Evolutionary conservation across 768 basidiomycete species (phyloP), one percentile per base, ranked within the genome.

Genomic region (Pleurotus sapidus): DNA sequence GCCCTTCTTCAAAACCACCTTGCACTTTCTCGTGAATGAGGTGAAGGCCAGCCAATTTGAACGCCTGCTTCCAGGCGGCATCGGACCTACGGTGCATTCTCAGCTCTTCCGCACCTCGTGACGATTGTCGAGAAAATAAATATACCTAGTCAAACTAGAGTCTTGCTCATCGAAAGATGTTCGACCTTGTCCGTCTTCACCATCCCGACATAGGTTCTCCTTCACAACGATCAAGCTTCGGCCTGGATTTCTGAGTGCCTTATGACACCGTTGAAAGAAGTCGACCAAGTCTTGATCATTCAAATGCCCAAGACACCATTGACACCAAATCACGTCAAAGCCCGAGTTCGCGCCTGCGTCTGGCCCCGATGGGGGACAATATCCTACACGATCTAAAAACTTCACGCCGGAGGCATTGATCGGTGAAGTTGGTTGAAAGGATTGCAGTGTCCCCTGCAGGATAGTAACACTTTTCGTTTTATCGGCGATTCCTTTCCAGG

Each of bases 301-400:
- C 57, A 97, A 78, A 74, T 95, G 91, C 2, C 93, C 91, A 14
- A 98, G 79, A 74, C 95, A 96, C 96, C 96, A 98, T 70, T 99
- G 96, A 65, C 92, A 93, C 95, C 93, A 95, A 57, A 96, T 82
- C 54, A 95, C 82, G 70, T 99, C 96, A 71, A 94, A 98, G 1
- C 82, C 83, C 45, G 77, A 72, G n/a, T 75, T 67, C 34, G 82
- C 82, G 50, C 81, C 84, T 7, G 37, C n/a, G 34, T 74, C 72
- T 39, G 66, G 65, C 24, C 75, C 75, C 23, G 72, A 71, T 5
- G 66, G 63, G 0, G 80, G 76, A n/a, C 72, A 72, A 66, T 82
- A 84, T 3, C 92, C 92, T 5, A 93, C 74, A 12, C 89, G 84
- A 49, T 85, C 89, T 24, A 89, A 68, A 58, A 83, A 77, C 38